Base-by-base conservation (phyloP, 108 stramenopile species). In the Fragilaria crotonensis region DNA sequence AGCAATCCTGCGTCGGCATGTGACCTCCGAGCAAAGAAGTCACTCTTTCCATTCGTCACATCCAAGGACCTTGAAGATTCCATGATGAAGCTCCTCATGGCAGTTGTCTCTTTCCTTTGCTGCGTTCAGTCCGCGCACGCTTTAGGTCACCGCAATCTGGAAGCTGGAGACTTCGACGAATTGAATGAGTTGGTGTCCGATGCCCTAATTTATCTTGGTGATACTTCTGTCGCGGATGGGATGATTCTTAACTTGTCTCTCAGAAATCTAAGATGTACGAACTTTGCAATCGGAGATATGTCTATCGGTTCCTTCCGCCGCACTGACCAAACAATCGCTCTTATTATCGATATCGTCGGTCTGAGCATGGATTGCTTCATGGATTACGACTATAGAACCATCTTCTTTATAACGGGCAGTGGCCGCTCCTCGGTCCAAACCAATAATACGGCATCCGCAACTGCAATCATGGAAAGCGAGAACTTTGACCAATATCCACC, bases 231-330 rank as follows among this genome's bases (percentile, higher is more conserved):
- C 11, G n/a, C 30, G 19, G 30, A 56, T 18, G 19, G 30, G 23
- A 33, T 56, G 31, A 7, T 41, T 7, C 32, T 56, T 1, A 56
- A 32, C 14, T n/a, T 56, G 18, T 26, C 21, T 19, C 14, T 56
- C 2, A 56, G 20, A 32, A 56, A 56, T 56, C 30, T 56, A 14
- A 32, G 32, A 56, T 56, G 54, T 33, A 56, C 54, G n/a, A 56
- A 56, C 32, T 32, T 56, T 33, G 2, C 19, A 31, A 36, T 56
- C 23, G 54, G 54, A 17, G 54, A 56, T 7, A 56, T 56, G 19
- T 19, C n/a, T 21, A 56, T 56, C 11, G 20, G 31, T 19, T 33
- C 21, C 3, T 33, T n/a, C 20, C 21, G 27, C 19, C 19, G 27
- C 3, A 56, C 4, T 22, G 30, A 33, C 19, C 32, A 36, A 33